Conservation (phyloP, 2,329 filamentous ascomycete genomes). For the Xylariaceae sp. region DNA sequence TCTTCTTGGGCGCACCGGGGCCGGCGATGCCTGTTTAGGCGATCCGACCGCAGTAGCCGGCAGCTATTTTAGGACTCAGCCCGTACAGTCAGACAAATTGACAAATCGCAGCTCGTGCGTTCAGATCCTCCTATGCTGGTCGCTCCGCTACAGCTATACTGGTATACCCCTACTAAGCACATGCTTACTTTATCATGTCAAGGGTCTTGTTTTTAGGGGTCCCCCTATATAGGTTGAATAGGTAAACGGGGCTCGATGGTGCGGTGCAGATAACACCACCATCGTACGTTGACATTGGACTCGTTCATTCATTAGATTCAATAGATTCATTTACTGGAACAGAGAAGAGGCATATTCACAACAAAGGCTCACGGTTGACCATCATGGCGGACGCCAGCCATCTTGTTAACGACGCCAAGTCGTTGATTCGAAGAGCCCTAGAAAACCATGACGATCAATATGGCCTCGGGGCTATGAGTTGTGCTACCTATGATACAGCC, state of each 20-base stretch:
- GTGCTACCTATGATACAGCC: slow-evolving; percentile 43
- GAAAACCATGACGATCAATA: slow-evolving; percentile 28
- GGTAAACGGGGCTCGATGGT: slow-evolving; percentile 11
- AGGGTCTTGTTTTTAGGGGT: too few relatives aligned
- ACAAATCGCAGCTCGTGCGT: slow-evolving; percentile 20
- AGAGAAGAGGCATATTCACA: slow-evolving; percentile 4
- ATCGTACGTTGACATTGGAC: slow-evolving; percentile 28
- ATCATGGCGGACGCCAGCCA: slow-evolving; percentile 23
- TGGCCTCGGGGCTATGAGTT: slow-evolving; percentile 37
- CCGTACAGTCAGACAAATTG: slow-evolving; percentile 25
- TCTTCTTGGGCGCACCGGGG: slow-evolving; percentile 25
- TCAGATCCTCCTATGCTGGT: slow-evolving; percentile 21
- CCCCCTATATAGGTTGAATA: too few relatives aligned
- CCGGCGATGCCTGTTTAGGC: slow-evolving; percentile 27
- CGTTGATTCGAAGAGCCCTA: slow-evolving; percentile 26
- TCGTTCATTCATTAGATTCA: too few relatives aligned
- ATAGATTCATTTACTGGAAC: slow-evolving; percentile 7
- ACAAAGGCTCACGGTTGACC: slow-evolving; percentile 1
- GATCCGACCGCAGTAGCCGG: slow-evolving; percentile 21
- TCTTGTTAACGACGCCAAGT: slow-evolving; percentile 28
- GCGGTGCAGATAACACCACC: slow-evolving; percentile 25
- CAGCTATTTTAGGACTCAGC: slow-evolving; percentile 19
- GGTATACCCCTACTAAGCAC: slow-evolving; percentile 11
- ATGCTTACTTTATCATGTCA: slow-evolving; percentile 25
- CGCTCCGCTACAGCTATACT: too few relatives aligned